Percentiles rank a stretch among this genome's conserved stretches.
Evolutionary conservation across 768 basidiomycete species (phyloP).

Genomic region (Cyathus striatus): DNA sequence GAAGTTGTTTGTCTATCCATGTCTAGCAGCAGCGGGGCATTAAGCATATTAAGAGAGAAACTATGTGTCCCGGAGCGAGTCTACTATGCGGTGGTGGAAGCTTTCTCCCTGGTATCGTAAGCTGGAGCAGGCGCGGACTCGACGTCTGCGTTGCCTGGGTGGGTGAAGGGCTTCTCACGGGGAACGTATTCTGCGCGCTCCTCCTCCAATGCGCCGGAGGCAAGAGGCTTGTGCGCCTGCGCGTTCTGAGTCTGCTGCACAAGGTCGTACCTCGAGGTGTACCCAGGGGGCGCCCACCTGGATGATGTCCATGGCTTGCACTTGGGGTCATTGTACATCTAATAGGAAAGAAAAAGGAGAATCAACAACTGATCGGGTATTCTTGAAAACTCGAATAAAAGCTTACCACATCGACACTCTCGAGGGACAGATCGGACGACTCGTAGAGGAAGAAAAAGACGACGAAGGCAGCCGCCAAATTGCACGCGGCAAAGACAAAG

Average conservation of each 20-base stretch:
- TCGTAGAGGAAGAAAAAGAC: slow-evolving; percentile 79
- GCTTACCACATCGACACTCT: slow-evolving; percentile 53
- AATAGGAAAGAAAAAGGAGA: background rate
- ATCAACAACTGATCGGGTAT: background rate
- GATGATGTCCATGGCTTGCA: slow-evolving; percentile 66
- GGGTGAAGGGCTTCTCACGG: too few relatives aligned
- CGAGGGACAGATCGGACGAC: slow-evolving; percentile 59
- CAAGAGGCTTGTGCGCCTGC: slow-evolving; percentile 23
- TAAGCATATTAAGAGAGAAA: too few relatives aligned
- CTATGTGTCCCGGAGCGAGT: too few relatives aligned
- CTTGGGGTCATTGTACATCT: slow-evolving; percentile 62
- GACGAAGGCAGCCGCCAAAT: slow-evolving; percentile 51
- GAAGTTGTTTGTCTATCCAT: too few relatives aligned
- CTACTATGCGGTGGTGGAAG: too few relatives aligned
- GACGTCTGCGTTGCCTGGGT: too few relatives aligned
- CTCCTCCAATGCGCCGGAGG: slow-evolving; percentile 15
- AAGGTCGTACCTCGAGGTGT: slow-evolving; percentile 38
- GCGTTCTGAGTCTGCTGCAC: slow-evolving; percentile 36
- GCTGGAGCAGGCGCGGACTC: too few relatives aligned
- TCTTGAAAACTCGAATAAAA: background rate
- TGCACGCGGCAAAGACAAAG: slow-evolving; percentile 62
- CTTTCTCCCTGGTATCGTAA: too few relatives aligned
- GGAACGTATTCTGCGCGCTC: slow-evolving; percentile 8
- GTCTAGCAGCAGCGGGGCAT: too few relatives aligned
- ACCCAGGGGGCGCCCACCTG: slow-evolving; percentile 58